Conservation (phyloP, 78 protist species). For the Dictyostelium discoideum region DNA sequence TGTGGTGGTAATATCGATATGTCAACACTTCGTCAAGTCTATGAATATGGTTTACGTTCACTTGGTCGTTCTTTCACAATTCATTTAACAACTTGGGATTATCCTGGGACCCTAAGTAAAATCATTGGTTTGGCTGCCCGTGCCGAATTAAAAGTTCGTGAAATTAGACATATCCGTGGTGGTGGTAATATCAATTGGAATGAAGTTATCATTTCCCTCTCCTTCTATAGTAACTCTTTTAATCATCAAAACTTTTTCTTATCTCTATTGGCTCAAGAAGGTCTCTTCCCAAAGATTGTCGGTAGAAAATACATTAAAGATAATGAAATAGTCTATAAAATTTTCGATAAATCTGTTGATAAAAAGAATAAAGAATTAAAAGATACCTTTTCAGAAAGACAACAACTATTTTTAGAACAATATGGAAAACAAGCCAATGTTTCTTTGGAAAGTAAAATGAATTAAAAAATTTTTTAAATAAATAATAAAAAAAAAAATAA, state of each 20-base stretch:
- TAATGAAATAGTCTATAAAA: constrained; percentile 32
- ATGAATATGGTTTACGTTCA: constrained; percentile 80
- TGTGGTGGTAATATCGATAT: constrained; percentile 91
- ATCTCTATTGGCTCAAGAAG: constrained; percentile 46
- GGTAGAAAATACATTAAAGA: constrained; percentile 81
- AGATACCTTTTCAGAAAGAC: constrained; percentile 74
- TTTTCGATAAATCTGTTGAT: constrained; percentile 35
- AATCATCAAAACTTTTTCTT: constrained; percentile 83
- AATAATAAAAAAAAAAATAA: background rate
- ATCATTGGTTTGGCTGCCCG: constrained; percentile 62
- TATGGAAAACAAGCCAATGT: constrained; percentile 80
- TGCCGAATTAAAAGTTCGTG: constrained; percentile 75
- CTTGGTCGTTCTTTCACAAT: constrained; percentile 80
- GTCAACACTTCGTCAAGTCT: constrained; percentile 82
- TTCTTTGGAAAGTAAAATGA: background rate
- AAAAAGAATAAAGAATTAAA: constrained; percentile 47
- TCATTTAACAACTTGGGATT: constrained; percentile 76
- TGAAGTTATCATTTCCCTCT: constrained; percentile 72
- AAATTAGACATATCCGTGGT: constrained; percentile 82
- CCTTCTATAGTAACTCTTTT: constrained; percentile 79
- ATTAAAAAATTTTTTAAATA: background rate
- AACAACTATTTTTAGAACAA: constrained; percentile 36
- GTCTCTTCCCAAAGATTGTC: constrained; percentile 65
- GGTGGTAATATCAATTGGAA: constrained; percentile 84
- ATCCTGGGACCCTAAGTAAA: constrained; percentile 74